Evolutionary conservation across 805 yeast species (phyloP).

Genomic region (Wickerhamiella vanderwaltii): DNA sequence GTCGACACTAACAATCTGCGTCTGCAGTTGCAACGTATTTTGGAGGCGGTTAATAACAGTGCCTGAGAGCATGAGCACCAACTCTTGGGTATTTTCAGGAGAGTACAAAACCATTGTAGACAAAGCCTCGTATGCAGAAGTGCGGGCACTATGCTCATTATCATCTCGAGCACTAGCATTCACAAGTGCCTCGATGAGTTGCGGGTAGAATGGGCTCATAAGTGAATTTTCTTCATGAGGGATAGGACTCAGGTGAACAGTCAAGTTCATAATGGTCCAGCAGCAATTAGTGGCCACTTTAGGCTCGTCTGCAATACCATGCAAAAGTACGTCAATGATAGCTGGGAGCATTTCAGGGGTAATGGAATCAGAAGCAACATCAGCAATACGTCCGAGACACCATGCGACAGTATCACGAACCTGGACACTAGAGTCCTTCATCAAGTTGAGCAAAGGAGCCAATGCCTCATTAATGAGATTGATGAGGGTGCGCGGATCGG

Average conservation of each 20-base stretch:
- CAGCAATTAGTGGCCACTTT: conserved; percentile 94
- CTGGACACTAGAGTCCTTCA: conserved; percentile 63
- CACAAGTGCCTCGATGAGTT: conserved; percentile 57
- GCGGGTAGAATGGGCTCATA: conserved; percentile 61
- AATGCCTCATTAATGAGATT: conserved; percentile 69
- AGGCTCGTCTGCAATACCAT: conserved; percentile 84
- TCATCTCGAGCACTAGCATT: conserved; percentile 59
- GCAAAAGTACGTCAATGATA: conserved; percentile 57
- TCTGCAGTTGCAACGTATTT: conserved; percentile 46
- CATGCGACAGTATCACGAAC: conserved; percentile 97
- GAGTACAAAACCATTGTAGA: conserved; percentile 69
- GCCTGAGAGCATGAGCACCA: conserved; percentile 60
- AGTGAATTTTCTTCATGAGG: conserved; percentile 39
- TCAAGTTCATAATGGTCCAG: conserved; percentile 88
- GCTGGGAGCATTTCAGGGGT: conserved; percentile 57
- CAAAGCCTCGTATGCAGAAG: conserved; percentile 93
- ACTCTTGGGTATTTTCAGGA: conserved; percentile 53
- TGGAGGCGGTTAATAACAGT: conserved; percentile 65
- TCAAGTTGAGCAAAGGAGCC: conserved; percentile 60
- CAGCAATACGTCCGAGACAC: conserved; percentile 96
- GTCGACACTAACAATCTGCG: conserved; percentile 51
- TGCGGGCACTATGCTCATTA: conserved; percentile 78
- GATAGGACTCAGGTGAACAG: conserved; percentile 56
- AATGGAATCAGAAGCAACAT: conserved; percentile 65
- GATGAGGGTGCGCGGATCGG: conserved; percentile 59